Base-by-base conservation (phyloP, 352 stramenopile species). In the Pythium inflatum region DNA sequence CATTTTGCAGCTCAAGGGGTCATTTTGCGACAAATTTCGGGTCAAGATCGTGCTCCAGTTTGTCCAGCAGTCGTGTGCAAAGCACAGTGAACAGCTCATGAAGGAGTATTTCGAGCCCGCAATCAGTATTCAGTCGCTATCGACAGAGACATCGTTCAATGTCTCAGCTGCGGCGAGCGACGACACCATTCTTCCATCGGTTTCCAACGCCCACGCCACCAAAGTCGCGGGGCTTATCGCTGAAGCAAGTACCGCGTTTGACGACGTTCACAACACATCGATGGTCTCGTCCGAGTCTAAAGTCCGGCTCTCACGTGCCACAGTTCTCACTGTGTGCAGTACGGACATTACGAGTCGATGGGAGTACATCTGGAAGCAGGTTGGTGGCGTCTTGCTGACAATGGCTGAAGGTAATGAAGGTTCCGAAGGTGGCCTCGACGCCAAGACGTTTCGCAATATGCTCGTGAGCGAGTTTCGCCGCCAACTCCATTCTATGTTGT, bases 221-320 rank as follows among this genome's bases (percentile, higher is more conserved):
- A 90, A 88, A 68, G 73, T 82, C 6, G 63, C 74, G 18, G 63
- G 68, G n/a, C 58, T 89, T 4, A 73, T 92, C 16, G n/a, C 64
- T 0, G 82, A 92, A 56, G 84, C 81, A 12, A 73, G 73, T 38
- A 62, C 71, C 5, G 79, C 74, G 5, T 90, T 88, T 64, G 79
- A 90, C 58, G 70, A 83, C 34, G 81, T 89, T 50, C 77, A 74
- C 55, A 90, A 88, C 49, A 79, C 82, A 24, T 92, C 84, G 0
- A 89, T 87, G 68, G 68, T 91, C 31, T 88, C 82, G 9, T 92
- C 84, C 14, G 84, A 91, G 71, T 89, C 82, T 30, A 89, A 89
- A 41, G 82, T 92, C 41, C 71, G 85, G 31, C 53, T 92, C 16
- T 71, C 80, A 49, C 74, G 81, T 0, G 73, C 84, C 1, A 48